phyloP scores from a whole-genome alignment of 1,284 basidiomycete species.

The Mycosarcoma mackinlayi region DNA sequence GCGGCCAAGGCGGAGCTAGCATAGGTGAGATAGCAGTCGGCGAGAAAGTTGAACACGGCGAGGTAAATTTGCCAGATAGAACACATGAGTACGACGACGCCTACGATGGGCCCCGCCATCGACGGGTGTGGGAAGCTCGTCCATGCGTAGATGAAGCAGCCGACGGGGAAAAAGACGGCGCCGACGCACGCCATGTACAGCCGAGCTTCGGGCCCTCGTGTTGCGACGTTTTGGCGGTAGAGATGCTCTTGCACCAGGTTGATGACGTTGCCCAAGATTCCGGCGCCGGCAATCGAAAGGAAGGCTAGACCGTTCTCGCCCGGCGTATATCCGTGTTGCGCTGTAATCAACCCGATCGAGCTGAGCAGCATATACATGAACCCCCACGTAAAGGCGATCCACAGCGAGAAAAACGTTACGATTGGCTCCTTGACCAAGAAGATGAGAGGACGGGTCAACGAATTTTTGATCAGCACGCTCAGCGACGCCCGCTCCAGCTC shows the following conservation, averaged over 20 bases:
- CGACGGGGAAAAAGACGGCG: slow-evolving; percentile 53
- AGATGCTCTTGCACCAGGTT: slow-evolving; percentile 70
- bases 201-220: slow-evolving; percentile 70
- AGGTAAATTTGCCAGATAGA: slow-evolving; percentile 67
- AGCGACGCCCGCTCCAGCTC: slow-evolving; percentile 76
- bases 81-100: slow-evolving; percentile 54
- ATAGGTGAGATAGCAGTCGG: slow-evolving; percentile 71
- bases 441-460: slow-evolving; percentile 76
- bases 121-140: slow-evolving; percentile 63
- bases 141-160: slow-evolving; percentile 62
- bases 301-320: slow-evolving; percentile 69
- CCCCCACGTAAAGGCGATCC: slow-evolving; percentile 74
- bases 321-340: slow-evolving; percentile 75
- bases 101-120: slow-evolving; percentile 67
- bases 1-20: slow-evolving; percentile 82
- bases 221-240: slow-evolving; percentile 31
- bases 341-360: slow-evolving; percentile 68
- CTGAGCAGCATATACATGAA: slow-evolving; percentile 76
- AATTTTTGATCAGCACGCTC: slow-evolving; percentile 74
- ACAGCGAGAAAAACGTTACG: slow-evolving; percentile 72
- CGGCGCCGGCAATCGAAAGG: slow-evolving; percentile 47
- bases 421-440: slow-evolving; percentile 77
- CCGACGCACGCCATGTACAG: slow-evolving; percentile 69
- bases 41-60: slow-evolving; percentile 73
- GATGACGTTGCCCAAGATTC: slow-evolving; percentile 75